Evolutionary conservation across 345 rosid species (phyloP), one percentile per base, ranked within the genome.

Genomic region (Ailanthus altissimus): DNA sequence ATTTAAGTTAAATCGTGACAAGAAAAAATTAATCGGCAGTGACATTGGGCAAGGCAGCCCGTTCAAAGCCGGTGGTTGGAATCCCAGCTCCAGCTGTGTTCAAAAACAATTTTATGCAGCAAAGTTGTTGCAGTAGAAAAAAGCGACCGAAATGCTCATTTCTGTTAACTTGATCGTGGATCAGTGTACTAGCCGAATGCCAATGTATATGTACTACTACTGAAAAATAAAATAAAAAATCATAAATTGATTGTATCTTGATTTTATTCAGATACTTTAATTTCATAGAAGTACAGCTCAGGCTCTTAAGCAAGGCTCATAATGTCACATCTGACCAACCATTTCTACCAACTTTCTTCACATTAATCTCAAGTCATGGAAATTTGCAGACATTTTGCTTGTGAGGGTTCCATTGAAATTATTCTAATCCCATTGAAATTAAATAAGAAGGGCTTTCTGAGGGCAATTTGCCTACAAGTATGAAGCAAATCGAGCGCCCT

Each of bases 21-120:
- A n/a, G n/a, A n/a, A n/a, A n/a, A n/a, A n/a, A n/a, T n/a, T n/a
- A n/a, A n/a, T n/a, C n/a, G n/a, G n/a, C n/a, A n/a, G n/a, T n/a
- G n/a, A n/a, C n/a, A n/a, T n/a, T n/a, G n/a, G n/a, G n/a, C n/a
- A n/a, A n/a, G n/a, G n/a, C 84, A 80, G 78, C 71, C 84, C 78
- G 82, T 68, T 77, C 46, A 60, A 58, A 77, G 77, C 43, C 15
- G 16, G 26, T 57, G 6, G 28, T 26, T 67, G 64, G 66, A 63
- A 57, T 47, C 77, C 75, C 82, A 72, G 80, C 73, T 73, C 75
- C 82, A 72, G 80, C 73, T 73, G 71, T 60, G 62, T 15, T 56
- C 4, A 46, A 15, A 65, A 67, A 67, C 76, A 45, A 40, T 36
- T 54, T 54, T 38, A 12, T 21, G 65, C 40, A 60, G 26, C 57